A percentile compares a stretch with the other conserved stretches of the same genome.
Conservation (phyloP, 139 green algal species). For the Diplosphaera chodatii region DNA sequence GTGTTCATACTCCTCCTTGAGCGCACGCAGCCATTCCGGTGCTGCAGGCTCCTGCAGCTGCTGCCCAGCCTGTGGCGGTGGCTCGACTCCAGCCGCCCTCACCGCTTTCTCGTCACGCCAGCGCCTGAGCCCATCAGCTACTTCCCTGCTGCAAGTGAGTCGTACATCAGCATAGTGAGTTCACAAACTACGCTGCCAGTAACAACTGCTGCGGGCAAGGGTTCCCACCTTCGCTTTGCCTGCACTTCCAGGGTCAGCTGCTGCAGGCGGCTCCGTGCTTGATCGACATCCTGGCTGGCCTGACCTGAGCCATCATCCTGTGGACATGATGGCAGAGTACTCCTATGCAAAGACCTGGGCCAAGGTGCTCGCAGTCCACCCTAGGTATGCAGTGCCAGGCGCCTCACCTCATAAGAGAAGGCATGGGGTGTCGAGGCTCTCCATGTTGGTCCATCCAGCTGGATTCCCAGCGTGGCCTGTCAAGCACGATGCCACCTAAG, state of each 20-base stretch:
- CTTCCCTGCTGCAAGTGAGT: too few relatives aligned
- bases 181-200: too few relatives aligned
- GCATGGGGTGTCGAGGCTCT: slow-evolving; percentile 4
- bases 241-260: neutral
- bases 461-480: slow-evolving; percentile 11
- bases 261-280: neutral
- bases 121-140: neutral
- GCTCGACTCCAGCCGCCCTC: too few relatives aligned
- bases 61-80: neutral
- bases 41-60: neutral
- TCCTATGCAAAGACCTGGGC: too few relatives aligned
- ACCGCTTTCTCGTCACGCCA: too few relatives aligned
- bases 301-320: too few relatives aligned
- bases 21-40: neutral
- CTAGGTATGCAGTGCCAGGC: too few relatives aligned
- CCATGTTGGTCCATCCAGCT: slow-evolving; percentile 33
- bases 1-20: neutral
- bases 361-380: too few relatives aligned
- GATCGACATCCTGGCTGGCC: neutral
- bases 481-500: too few relatives aligned
- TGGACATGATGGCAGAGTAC: too few relatives aligned
- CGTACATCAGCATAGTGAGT: too few relatives aligned
- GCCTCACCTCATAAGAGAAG: slow-evolving; percentile 11
- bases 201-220: too few relatives aligned
- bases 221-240: neutral